phyloP scores from a whole-genome alignment of 805 yeast species.

The Pichia exigua region DNA sequence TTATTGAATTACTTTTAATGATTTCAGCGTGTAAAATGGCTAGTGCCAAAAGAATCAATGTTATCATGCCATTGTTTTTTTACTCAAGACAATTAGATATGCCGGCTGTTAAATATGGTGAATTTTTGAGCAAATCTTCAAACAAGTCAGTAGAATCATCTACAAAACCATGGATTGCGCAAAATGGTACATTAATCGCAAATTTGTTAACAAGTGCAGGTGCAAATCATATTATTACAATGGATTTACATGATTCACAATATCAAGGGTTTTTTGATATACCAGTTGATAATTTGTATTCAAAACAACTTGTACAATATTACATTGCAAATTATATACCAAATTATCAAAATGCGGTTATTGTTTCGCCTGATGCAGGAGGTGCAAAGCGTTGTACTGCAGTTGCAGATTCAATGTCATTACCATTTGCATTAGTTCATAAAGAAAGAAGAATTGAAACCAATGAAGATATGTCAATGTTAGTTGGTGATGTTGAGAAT shows the following conservation, averaged over 20 bases:
- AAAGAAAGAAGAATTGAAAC: slow-evolving; percentile 62
- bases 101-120: slow-evolving; percentile 69
- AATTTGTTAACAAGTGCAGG: slow-evolving; percentile 85
- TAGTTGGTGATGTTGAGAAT: slow-evolving; percentile 89
- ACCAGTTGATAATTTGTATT: slow-evolving; percentile 90
- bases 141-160: slow-evolving; percentile 6
- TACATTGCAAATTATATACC: slow-evolving; percentile 75
- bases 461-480: slow-evolving; percentile 60
- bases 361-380: slow-evolving; percentile 98
- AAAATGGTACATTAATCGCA: slow-evolving; percentile 88
- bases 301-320: slow-evolving; percentile 79
- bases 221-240: slow-evolving; percentile 92
- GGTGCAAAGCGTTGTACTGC: slow-evolving; percentile 97
- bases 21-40: slow-evolving; percentile 92
- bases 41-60: slow-evolving; percentile 81
- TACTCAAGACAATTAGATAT: slow-evolving; percentile 94
- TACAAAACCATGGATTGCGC: slow-evolving; percentile 92
- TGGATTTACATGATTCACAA: slow-evolving; percentile 97
- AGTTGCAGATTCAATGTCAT: slow-evolving; percentile 81
- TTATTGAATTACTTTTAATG: slow-evolving; percentile 74
- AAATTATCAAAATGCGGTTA: slow-evolving; percentile 73
- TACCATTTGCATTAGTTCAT: slow-evolving; percentile 90
- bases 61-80: slow-evolving; percentile 88
- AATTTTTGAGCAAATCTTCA: slow-evolving; percentile 21
- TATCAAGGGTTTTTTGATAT: slow-evolving; percentile 96